Evolutionary conservation across 2,329 filamentous ascomycete genomes (phyloP), one percentile per base, ranked within the genome.

Genomic region (Dryadomyces sulphureus): DNA sequence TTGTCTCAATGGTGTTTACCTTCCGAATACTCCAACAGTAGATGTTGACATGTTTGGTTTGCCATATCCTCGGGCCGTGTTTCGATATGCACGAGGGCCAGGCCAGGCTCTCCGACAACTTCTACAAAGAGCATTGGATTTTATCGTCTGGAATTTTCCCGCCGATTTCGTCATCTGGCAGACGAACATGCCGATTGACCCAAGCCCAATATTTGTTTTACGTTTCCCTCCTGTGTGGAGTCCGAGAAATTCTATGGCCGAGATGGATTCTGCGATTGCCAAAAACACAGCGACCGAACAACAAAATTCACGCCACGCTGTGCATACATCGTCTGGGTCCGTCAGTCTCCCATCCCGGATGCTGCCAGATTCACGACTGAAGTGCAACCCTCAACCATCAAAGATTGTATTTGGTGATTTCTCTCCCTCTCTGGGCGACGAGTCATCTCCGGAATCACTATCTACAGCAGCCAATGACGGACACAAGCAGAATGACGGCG

Each of bases 361-460:
- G 4, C n/a, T n/a, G n/a, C 25, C 43, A 14, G 20, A 14, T 6
- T 19, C 35, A 1, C 38, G 32, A 35, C 27, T 20, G n/a, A 39
- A 38, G 20, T 30, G 24, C 17, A 45, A 30, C 11, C 7, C 43
- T 11, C 44, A 45, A 11, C 45, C 50, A 14, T 38, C 50, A 2
- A 39, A 69, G 50, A 84, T 87, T 45, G 75, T 78, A 49, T 87
- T 87, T 55, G 82, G 82, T n/a, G 80, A 85, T 52, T 63, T 81
- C 19, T 65, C 75, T 54, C 43, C 64, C 1, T 16, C 27, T 20
- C 34, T 14, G 7, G 17, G 21, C 6, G 17, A 21, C 12, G 19
- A 22, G 12, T 4, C 27, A 21, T 17, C 19, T 12, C 5, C 30
- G 11, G 24, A 20, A 50, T 48, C 49, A 5, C 36, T 5, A 2